These are phyloP conservation scores for Mortierella sp. DNA, from an alignment of 371 early-diverging fungal genomes.

Conservation along the genomic window DNA sequence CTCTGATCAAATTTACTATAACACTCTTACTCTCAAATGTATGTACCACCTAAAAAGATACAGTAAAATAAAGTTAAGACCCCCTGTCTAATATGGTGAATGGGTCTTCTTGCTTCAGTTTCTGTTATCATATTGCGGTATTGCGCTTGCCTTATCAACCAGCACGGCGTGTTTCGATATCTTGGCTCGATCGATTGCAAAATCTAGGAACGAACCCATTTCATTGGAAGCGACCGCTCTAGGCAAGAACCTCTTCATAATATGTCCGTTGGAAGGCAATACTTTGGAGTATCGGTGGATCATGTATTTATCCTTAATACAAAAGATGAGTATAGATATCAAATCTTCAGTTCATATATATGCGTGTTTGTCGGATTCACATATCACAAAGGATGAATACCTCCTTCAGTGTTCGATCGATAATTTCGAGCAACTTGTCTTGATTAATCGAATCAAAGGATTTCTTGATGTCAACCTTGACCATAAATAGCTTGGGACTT, in stretches of 20 bases:
- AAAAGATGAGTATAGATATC: background rate
- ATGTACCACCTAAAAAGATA: slow-evolving; percentile 24
- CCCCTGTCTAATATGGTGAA: too few relatives aligned
- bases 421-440: slow-evolving; percentile 66
- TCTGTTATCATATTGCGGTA: background rate
- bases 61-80: too few relatives aligned
- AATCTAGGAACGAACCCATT: slow-evolving; percentile 62
- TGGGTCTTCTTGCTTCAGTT: background rate
- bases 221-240: slow-evolving; percentile 55
- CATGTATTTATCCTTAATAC: slow-evolving; percentile 69
- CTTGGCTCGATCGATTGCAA: slow-evolving; percentile 61
- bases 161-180: slow-evolving; percentile 64
- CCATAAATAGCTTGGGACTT: slow-evolving; percentile 72
- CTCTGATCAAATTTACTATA: slow-evolving; percentile 61
- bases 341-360: background rate
- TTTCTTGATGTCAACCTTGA: slow-evolving; percentile 83
- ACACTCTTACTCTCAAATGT: slow-evolving; percentile 27
- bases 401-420: slow-evolving; percentile 65
- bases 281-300: slow-evolving; percentile 65
- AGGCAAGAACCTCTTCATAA: slow-evolving; percentile 56
- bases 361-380: background rate
- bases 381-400: slow-evolving; percentile 31
- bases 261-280: slow-evolving; percentile 57
- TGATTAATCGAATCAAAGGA: slow-evolving; percentile 89
- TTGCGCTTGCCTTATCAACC: slow-evolving; percentile 66